Conservation (phyloP, 805 yeast genomes). For the Myxozyma lipomycoides region DNA sequence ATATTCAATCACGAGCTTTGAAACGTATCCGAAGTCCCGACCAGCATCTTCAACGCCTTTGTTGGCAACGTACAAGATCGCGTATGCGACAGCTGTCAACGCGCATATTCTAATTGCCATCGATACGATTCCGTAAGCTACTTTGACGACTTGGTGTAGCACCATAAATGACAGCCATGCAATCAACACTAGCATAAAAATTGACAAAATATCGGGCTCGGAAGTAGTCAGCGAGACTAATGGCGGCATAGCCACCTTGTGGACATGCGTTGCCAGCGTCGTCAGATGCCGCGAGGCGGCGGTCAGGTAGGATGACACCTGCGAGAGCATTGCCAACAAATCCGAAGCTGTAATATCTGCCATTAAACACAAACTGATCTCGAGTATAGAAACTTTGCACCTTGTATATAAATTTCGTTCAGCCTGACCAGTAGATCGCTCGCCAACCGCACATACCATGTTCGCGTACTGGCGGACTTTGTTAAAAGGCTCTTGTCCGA, state of each 20-base stretch:
- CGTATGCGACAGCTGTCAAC: constrained; percentile 8
- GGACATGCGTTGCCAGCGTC: constrained; percentile 3
- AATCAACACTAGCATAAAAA: constrained; percentile 21
- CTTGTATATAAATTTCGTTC: too few relatives aligned
- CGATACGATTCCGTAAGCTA: constrained; percentile 25
- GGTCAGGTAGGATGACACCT: constrained; percentile 1
- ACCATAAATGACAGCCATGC: constrained; percentile 28
- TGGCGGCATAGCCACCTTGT: constrained; percentile 7
- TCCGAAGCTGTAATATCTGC: background rate
- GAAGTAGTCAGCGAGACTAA: constrained; percentile 13
- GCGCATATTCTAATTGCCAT: constrained; percentile 15
- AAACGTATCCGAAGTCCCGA: constrained; percentile 1
- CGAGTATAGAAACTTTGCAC: too few relatives aligned
- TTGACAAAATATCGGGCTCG: constrained; percentile 22
- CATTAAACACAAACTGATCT: too few relatives aligned
- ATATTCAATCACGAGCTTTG: constrained; percentile 1
- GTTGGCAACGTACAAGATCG: constrained; percentile 13
- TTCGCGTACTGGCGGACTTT: too few relatives aligned
- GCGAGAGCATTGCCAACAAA: background rate
- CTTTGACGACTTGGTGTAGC: constrained; percentile 22
- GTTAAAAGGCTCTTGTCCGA: too few relatives aligned
- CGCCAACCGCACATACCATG: too few relatives aligned
- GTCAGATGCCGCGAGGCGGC: background rate
- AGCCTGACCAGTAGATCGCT: too few relatives aligned
- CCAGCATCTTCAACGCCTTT: constrained; percentile 9